phyloP scores from a whole-genome alignment of 257 asterid genomes.

The Sherardia arvensis region DNA sequence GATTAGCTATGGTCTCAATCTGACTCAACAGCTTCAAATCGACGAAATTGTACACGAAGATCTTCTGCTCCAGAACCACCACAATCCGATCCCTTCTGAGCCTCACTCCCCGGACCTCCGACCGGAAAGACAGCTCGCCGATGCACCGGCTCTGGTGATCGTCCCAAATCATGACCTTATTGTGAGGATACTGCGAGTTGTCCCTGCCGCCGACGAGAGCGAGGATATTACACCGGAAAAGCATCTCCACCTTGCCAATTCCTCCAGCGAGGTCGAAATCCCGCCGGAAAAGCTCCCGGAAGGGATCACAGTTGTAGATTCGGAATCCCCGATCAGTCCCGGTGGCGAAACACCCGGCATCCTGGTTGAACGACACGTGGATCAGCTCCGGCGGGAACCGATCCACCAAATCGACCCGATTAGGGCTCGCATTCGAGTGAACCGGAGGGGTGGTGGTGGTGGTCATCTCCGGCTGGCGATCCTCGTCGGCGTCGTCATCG shows the following conservation, averaged over 20 bases:
- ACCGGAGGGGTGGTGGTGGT: background rate
- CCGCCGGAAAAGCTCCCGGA: slow-evolving; percentile 83
- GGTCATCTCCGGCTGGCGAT: background rate
- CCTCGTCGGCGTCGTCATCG: background rate
- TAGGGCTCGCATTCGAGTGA: background rate
- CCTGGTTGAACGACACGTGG: slow-evolving; percentile 88
- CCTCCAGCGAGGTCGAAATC: slow-evolving; percentile 71
- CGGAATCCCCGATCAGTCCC: slow-evolving; percentile 86
- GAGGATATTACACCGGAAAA: slow-evolving; percentile 76
- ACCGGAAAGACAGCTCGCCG: slow-evolving; percentile 74
- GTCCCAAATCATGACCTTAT: slow-evolving; percentile 97
- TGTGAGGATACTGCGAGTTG: slow-evolving; percentile 68
- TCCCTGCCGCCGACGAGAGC: slow-evolving; percentile 86
- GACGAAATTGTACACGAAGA: slow-evolving; percentile 71
- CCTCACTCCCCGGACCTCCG: slow-evolving; percentile 76
- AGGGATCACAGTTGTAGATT: slow-evolving; percentile 81
- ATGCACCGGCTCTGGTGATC: slow-evolving; percentile 80
- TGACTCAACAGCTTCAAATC: slow-evolving; percentile 86
- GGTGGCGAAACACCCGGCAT: slow-evolving; percentile 69
- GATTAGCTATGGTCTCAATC: slow-evolving; percentile 89
- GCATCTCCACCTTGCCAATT: slow-evolving; percentile 85
- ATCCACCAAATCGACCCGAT: slow-evolving; percentile 1
- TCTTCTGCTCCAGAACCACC: slow-evolving; percentile 79
- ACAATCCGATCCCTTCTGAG: slow-evolving; percentile 63
- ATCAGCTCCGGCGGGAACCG: slow-evolving; percentile 33